These are phyloP conservation scores for Citropsis articulata DNA, from an alignment of 345 rosid genomes.

Conservation along the genomic window DNA sequence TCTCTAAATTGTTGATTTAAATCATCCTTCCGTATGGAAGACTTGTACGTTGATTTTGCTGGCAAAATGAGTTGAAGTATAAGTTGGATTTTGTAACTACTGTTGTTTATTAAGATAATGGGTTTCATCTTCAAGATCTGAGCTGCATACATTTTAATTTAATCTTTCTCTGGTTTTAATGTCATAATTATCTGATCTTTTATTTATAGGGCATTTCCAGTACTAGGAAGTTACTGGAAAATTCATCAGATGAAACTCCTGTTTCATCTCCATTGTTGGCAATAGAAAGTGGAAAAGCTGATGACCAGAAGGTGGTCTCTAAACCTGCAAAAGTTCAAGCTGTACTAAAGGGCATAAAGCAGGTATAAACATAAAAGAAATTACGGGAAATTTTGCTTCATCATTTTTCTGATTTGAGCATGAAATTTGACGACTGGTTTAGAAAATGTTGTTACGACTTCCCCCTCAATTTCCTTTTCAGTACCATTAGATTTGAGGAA, in stretches of 20 bases:
- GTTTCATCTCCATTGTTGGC: constrained; percentile 71
- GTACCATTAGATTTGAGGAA: neutral
- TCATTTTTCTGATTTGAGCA: neutral
- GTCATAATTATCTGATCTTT: neutral
- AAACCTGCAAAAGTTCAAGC: constrained; percentile 81
- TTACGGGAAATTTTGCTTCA: neutral
- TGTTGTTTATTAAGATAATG: neutral
- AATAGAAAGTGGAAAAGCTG: constrained; percentile 50
- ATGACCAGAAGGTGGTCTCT: constrained; percentile 53
- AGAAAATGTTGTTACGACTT: neutral
- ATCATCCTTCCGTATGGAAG: neutral
- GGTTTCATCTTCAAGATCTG: neutral
- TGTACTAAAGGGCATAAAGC: constrained; percentile 80
- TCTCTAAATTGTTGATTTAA: neutral
- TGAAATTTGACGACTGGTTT: neutral
- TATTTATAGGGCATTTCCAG: constrained; percentile 64
- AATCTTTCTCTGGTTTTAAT: neutral
- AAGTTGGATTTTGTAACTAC: neutral
- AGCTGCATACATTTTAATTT: neutral
- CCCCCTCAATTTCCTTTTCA: neutral
- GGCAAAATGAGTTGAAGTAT: neutral
- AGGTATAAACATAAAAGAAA: constrained; percentile 35
- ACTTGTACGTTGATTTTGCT: neutral
- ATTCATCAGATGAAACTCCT: constrained; percentile 56
- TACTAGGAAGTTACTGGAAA: constrained; percentile 56